Conservation (phyloP, 179 eudicot genomes). For the Beta corolliflora region DNA sequence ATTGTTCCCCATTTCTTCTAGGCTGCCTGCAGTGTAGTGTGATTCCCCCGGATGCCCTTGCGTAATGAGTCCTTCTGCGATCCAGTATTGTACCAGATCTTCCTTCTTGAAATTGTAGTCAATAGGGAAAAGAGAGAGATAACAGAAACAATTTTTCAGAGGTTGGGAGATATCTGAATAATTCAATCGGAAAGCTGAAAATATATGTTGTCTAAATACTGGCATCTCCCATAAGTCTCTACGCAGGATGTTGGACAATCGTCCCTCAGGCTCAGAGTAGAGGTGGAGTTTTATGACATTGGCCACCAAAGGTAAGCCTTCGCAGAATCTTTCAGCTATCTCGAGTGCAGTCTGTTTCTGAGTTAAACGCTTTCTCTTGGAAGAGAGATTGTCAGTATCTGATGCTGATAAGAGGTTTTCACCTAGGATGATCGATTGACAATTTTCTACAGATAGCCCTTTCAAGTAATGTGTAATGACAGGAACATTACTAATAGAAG, state of each 20-base stretch:
- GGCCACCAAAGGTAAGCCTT: conserved; percentile 23
- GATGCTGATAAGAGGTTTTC: neutral
- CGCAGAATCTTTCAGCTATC: neutral
- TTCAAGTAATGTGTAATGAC: neutral
- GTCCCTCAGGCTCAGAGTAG: neutral
- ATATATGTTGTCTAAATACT: conserved; percentile 6
- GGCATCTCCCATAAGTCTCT: conserved; percentile 15
- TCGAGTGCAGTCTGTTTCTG: neutral
- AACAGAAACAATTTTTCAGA: conserved; percentile 12
- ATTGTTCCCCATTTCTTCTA: conserved; percentile 9
- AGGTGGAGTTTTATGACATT: neutral
- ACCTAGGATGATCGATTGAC: neutral
- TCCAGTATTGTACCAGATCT: conserved; percentile 9
- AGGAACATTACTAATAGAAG: neutral
- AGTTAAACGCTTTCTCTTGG: neutral
- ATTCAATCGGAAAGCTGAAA: conserved; percentile 1
- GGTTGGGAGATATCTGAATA: neutral
- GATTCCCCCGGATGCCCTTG: neutral
- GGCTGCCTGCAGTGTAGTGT: neutral
- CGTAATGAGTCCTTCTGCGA: conserved; percentile 14
- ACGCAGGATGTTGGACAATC: no score
- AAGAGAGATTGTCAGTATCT: no score
- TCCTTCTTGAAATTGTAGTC: conserved; percentile 12
- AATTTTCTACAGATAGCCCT: conserved; percentile 1
- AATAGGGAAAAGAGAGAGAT: conserved; percentile 17